Evolutionary conservation across 2,329 filamentous ascomycete species (phyloP).

Genomic region (Pseudogymnoascus verrucosus): DNA sequence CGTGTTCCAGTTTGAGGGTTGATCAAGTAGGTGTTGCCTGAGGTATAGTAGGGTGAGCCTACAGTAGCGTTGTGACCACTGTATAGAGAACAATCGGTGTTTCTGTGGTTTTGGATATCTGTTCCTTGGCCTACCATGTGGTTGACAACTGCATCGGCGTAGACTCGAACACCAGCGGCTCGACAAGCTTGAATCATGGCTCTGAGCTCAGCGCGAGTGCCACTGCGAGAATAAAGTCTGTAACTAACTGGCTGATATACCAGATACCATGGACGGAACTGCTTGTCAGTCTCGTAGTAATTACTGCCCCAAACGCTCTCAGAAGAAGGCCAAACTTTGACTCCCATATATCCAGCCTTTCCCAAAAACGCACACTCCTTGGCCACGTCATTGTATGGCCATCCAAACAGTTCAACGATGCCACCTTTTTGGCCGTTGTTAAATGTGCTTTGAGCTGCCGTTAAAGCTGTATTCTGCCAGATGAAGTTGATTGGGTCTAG

Average conservation of each 20-base stretch:
- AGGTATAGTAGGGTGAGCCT: slow-evolving; percentile 26
- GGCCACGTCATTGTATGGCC: slow-evolving; percentile 26
- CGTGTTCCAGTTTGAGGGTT: slow-evolving; percentile 23
- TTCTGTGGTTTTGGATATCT: slow-evolving; percentile 26
- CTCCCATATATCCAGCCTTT: slow-evolving; percentile 27
- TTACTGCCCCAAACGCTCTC: slow-evolving; percentile 26
- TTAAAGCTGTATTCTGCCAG: slow-evolving; percentile 23
- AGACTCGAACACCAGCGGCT: slow-evolving; percentile 24
- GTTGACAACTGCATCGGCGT: slow-evolving; percentile 26
- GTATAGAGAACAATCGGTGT: slow-evolving; percentile 20
- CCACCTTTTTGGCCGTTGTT: slow-evolving; percentile 24
- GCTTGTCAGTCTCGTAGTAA: slow-evolving; percentile 24
- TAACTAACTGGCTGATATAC: slow-evolving; percentile 27
- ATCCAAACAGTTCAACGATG: slow-evolving; percentile 27
- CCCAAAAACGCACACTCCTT: slow-evolving; percentile 25
- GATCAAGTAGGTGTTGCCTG: slow-evolving; percentile 25
- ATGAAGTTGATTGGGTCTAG: slow-evolving; percentile 25
- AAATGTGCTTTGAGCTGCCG: slow-evolving; percentile 22
- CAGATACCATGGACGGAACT: slow-evolving; percentile 26
- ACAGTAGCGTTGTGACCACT: slow-evolving; percentile 24
- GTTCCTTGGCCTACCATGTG: slow-evolving; percentile 25
- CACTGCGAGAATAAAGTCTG: slow-evolving; percentile 23
- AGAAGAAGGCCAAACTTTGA: slow-evolving; percentile 26
- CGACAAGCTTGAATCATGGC: slow-evolving; percentile 19
- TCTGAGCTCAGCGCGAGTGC: slow-evolving; percentile 22